Evolutionary conservation across 75 land plant species (phyloP), one percentile per base, ranked within the genome.

Genomic region (Larix kaempferi): DNA sequence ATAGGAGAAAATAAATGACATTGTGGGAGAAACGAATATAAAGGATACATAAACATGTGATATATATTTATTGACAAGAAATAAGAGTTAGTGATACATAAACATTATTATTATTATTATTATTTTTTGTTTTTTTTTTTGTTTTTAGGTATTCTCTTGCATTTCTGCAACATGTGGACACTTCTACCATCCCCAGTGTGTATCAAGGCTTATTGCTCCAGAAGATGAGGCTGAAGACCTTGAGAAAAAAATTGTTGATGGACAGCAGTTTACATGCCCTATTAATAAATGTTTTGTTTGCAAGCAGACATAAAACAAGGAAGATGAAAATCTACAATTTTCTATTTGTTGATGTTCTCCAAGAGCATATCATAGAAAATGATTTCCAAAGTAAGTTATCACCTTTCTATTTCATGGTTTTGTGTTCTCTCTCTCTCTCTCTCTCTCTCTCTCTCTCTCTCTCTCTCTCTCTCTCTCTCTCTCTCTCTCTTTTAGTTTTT

Each of bases 331-430:
- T 25, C 29, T 92, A 79, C 87, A 89, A 76, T 92, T 96, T 86
- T 94, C 91, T 10, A 78, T 88, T 6, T 96, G 99, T 67, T 78
- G 99, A 22, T 88, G 98, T 4, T 96, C 97, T 58, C 99, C 99
- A 23, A 79, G 39, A 67, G 83, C 98, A 75, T 96, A 91, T 83
- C 99, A 96, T 71, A 79, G 88, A 25, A 90, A 92, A 77, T 96
- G 99, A 79, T 81, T 96, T 76, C 94, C 97, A 54, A 82, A 82
- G 98, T 95, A 74, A 63, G 82, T 65, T 27, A 15, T 55, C n/a
- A 8, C n/a, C 2, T 59, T 59, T 59, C 1, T 60, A 1, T 2
- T 21, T 60, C 4, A 1, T 10, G 8, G 62, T 60, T 21, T 60
- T 57, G 59, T 1, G 1, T 29, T 49, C 7, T 16, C 23, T n/a